phyloP scores from a whole-genome alignment of 129 eudicot species.

The Escallonia rubra region DNA sequence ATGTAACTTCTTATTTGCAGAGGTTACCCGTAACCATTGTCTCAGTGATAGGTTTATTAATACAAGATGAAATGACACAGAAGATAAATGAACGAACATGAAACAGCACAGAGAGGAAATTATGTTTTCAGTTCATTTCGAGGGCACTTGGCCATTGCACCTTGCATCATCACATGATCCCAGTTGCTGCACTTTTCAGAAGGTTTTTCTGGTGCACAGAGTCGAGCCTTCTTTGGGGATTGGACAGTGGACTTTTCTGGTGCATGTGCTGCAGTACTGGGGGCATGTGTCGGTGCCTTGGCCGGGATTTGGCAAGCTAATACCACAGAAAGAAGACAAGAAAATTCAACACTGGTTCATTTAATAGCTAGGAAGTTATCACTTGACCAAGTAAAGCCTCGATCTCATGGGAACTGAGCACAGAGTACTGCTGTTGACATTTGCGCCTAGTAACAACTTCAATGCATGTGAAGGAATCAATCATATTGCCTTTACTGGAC shows the following conservation, averaged over 20 bases:
- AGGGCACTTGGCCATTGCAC: constrained; percentile 24
- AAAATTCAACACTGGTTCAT: background rate
- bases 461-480: no score
- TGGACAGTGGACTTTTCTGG: background rate
- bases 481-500: no score
- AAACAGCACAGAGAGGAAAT: no score
- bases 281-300: constrained; percentile 4
- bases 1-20: no score
- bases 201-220: constrained; percentile 4
- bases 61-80: no score
- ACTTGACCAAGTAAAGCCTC: no score
- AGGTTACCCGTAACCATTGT: no score
- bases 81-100: no score
- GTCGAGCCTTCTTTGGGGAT: constrained; percentile 1
- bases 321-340: background rate
- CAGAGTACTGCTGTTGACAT: no score
- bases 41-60: no score
- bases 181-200: constrained; percentile 21
- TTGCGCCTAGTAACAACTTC: no score
- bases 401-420: no score
- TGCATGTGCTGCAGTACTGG: constrained; percentile 8
- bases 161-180: constrained; percentile 11
- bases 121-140: background rate
- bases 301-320: constrained; percentile 2
- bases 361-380: background rate